Evolutionary conservation across 2,329 filamentous ascomycete genomes (phyloP).

Genomic region (Epichloe sibirici): DNA sequence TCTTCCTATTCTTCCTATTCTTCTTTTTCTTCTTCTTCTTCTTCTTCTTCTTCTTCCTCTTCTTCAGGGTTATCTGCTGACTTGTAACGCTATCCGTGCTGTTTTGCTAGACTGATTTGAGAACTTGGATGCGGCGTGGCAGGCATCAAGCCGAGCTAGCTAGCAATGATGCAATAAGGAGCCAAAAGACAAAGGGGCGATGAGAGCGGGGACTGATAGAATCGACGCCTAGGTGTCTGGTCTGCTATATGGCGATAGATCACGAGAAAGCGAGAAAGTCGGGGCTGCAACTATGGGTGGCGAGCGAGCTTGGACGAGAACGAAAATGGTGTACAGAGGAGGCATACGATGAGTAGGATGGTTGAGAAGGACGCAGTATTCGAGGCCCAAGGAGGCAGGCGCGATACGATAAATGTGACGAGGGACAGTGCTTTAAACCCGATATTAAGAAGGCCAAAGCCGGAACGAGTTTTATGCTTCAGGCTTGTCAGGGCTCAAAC

Average conservation of each 20-base stretch:
- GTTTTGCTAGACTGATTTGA: not conserved
- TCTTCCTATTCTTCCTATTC: not conserved
- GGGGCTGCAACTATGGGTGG: not conserved
- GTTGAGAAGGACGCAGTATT: not conserved
- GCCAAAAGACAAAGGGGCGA: not conserved
- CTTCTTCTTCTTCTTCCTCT: not conserved
- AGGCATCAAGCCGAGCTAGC: constrained; percentile 1
- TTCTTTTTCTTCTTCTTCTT: not conserved
- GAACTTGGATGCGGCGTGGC: not conserved
- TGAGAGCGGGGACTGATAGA: not conserved
- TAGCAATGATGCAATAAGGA: not conserved
- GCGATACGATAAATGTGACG: not conserved
- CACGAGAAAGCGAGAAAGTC: not conserved
- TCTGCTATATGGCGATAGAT: constrained; percentile 3
- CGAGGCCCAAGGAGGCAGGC: not conserved
- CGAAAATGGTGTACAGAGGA: not conserved
- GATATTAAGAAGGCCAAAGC: not conserved
- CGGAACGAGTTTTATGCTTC: not conserved
- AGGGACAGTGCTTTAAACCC: not conserved
- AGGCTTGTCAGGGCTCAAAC: not conserved
- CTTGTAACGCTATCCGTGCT: not conserved
- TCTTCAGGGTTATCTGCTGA: not conserved
- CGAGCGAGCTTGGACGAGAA: not conserved
- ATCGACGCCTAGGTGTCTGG: not conserved
- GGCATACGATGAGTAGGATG: not conserved